These are phyloP conservation scores for Aspergillus awamori DNA, from an alignment of 2,329 filamentous ascomycete species.

Conservation along the genomic window DNA sequence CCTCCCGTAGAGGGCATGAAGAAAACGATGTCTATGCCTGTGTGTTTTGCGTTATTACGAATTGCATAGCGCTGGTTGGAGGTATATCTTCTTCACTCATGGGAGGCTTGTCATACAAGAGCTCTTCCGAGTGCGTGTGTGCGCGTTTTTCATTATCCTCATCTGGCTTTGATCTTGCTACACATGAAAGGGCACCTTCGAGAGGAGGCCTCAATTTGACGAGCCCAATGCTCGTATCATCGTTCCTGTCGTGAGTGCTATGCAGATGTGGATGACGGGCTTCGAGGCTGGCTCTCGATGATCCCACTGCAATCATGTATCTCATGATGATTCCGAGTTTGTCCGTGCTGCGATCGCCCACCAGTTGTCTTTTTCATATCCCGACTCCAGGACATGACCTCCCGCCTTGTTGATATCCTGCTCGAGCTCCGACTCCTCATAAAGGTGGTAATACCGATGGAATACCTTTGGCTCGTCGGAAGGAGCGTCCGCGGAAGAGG, in stretches of 20 bases:
- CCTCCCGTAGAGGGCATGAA: conserved; percentile 32
- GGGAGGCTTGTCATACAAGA: conserved; percentile 34
- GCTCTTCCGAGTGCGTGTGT: conserved; percentile 21
- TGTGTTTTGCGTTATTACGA: conserved; percentile 34
- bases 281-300: conserved; percentile 38
- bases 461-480: conserved; percentile 50
- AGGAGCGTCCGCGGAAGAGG: conserved; percentile 48
- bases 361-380: conserved; percentile 98
- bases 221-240: conserved; percentile 11
- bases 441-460: conserved; percentile 93
- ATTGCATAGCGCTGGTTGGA: conserved; percentile 45
- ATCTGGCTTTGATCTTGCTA: conserved; percentile 5
- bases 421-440: conserved; percentile 83
- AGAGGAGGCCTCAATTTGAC: conserved; percentile 7
- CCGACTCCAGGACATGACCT: conserved; percentile 73
- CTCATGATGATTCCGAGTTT: conserved; percentile 25
- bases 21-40: conserved; percentile 26
- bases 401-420: conserved; percentile 74
- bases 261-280: conserved; percentile 12
- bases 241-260: conserved; percentile 17
- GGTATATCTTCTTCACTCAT: conserved; percentile 39
- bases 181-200: background rate
- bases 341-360: conserved; percentile 71
- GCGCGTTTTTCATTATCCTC: conserved; percentile 14
- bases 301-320: conserved; percentile 15